Evolutionary conservation across 192 early-diverging fungal genomes (phyloP), one percentile per base, ranked within the genome.

Genomic region (Lobulomyces angularis): DNA sequence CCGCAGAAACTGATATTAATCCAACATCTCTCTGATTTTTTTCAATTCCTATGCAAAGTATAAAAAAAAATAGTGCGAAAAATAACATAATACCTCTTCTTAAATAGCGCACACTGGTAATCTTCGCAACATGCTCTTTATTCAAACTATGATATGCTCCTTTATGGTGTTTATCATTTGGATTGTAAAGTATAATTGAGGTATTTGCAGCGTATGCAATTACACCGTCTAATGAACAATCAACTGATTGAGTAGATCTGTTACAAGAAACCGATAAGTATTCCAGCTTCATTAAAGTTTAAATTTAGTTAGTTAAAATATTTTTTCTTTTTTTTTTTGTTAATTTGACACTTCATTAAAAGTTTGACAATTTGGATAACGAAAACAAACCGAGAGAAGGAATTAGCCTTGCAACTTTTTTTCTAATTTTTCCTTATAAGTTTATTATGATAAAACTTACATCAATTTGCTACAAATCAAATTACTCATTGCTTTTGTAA

Each of bases 1-100:
- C 87, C 3, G 81, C 81, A 2, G 84, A 82, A 9, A 79, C 90
- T 11, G 83, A 82, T 16, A 88, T 68, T 2, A 90, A 56, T 8
- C 70, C 77, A 12, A 77, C 63, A 19, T 71, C 72, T 11, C 34
- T 55, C n/a, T 68, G 69, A 5, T 55, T 25, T 5, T 16, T 16
- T 31, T 66, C 68, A 5, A 59, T 33, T 8, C 55, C 54, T 47
- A 22, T 28, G 33, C 28, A 5, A 18, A 22, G 27, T 5, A 23
- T 12, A 9, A 34, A 23, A n/a, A 57, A 22, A 25, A 20, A 18
- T 16, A 24, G 29, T 9, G 14, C 18, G 37, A 14, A 14, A 20
- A 3, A 20, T n/a, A 8, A 22, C 27, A 34, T 17, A 3, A 30
- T 56, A 61, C 71, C 76, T 49, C 74, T 37, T 45, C 77, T 67